A percentile compares a stretch with the other conserved stretches of the same genome.
phyloP scores from a whole-genome alignment of 108 stramenopile species.

The Epipyxis sp. region DNA sequence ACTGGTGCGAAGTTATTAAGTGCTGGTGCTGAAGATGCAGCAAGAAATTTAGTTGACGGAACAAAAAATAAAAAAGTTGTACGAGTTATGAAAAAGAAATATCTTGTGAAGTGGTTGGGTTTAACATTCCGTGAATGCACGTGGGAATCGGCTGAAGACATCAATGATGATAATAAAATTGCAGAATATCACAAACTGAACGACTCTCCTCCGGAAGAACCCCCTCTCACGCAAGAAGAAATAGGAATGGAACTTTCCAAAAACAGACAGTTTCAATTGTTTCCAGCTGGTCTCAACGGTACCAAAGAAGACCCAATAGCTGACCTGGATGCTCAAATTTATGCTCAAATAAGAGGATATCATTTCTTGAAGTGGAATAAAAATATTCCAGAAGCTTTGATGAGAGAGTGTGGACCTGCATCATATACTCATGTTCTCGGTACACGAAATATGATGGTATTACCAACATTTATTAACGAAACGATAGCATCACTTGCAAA shows the following conservation, averaged over 20 bases:
- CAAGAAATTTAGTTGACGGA: slow-evolving; percentile 12
- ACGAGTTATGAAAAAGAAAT: slow-evolving; percentile 31
- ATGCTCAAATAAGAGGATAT: slow-evolving; percentile 45
- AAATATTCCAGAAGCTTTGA: slow-evolving; percentile 20
- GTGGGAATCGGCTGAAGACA: slow-evolving; percentile 88
- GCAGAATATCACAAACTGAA: slow-evolving; percentile 36
- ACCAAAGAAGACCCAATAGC: slow-evolving; percentile 10
- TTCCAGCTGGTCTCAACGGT: neutral
- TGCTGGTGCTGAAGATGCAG: slow-evolving; percentile 26
- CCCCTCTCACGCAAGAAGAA: slow-evolving; percentile 42
- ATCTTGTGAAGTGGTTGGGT: slow-evolving; percentile 93
- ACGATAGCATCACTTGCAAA: neutral
- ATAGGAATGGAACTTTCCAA: slow-evolving; percentile 37
- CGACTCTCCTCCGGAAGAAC: slow-evolving; percentile 38
- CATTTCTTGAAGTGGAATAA: slow-evolving; percentile 44
- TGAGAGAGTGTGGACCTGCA: slow-evolving; percentile 19
- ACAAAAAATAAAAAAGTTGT: neutral
- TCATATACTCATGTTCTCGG: neutral
- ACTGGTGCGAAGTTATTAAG: slow-evolving; percentile 17
- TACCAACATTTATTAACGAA: neutral
- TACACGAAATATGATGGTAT: neutral
- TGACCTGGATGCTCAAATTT: slow-evolving; percentile 31
- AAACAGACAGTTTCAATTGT: slow-evolving; percentile 4
- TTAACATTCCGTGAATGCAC: slow-evolving; percentile 88
- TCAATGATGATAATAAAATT: slow-evolving; percentile 55